Evolutionary conservation across 1,284 basidiomycete genomes (phyloP), one percentile per base, ranked within the genome.

Genomic region (Tylopilus sp.): DNA sequence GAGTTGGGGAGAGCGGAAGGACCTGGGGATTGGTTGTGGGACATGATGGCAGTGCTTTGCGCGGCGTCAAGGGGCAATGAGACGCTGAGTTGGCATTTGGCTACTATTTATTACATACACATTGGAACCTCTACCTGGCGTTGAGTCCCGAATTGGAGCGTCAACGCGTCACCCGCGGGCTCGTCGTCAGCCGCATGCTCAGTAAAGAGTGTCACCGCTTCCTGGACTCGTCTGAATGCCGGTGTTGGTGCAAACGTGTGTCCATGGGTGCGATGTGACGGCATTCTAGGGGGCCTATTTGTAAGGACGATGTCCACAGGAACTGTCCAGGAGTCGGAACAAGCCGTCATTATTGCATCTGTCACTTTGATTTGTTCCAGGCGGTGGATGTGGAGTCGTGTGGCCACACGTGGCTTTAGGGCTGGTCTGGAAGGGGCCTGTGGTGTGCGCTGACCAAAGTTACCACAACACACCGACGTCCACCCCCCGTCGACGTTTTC

Each of bases 11-110:
- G 58, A 58, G 55, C 55, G 51, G 73, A 74, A 55, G 79, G 73
- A 57, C 76, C 77, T 57, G 82, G 80, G 58, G 81, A 80, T 24
- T 78, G 75, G 64, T 74, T 75, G 62, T 74, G 71, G 61, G 80
- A 83, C 81, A 83, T 83, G 77, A 71, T 73, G 72, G 68, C 62
- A 57, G 64, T 66, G 67, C 62, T 65, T 57, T 63, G 61, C 52
- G 48, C 47, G 72, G 72, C 72, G 68, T 68, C 66, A 67, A 58
- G 56, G 56, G 50, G 55, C 61, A 58, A 56, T 58, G 56, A 54
- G 61, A 64, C 50, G 58, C 57, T 66, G 58, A 60, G 56, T 66
- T 72, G 60, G 57, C 54, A 63, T 54, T 55, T 57, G 36, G 47
- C 43, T n/a, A n/a, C n/a, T 63, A 63, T 58, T 61, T 68, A 69